These are phyloP conservation scores for Syzygium grande DNA, from an alignment of 345 rosid genomes.

Conservation along the genomic window DNA sequence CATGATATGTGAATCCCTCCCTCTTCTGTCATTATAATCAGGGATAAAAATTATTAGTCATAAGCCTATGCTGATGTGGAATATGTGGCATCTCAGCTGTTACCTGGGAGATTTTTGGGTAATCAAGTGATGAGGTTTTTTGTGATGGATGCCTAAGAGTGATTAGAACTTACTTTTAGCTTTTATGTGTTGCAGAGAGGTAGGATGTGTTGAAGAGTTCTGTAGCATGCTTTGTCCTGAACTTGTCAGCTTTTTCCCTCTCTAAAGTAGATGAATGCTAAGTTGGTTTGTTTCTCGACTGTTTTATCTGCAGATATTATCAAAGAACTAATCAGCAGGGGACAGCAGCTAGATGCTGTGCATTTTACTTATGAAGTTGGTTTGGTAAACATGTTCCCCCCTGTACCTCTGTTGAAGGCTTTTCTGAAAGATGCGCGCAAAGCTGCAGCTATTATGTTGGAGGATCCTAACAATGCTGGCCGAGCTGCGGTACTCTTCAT, in stretches of 20 bases:
- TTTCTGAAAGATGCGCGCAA: constrained; percentile 90
- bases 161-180: not conserved
- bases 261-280: not conserved
- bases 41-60: not conserved
- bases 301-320: constrained; percentile 58
- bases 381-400: constrained; percentile 75
- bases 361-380: constrained; percentile 96
- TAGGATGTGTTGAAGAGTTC: not conserved
- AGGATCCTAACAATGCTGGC: constrained; percentile 77
- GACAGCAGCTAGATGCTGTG: constrained; percentile 98
- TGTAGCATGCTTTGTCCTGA: not conserved
- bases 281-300: not conserved
- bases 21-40: not conserved
- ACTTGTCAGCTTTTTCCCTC: not conserved
- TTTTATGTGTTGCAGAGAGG: not conserved
- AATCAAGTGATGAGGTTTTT: not conserved
- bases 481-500: constrained; percentile 65
- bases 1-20: not conserved
- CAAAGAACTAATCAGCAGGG: constrained; percentile 73
- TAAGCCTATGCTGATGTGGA: not conserved
- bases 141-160: not conserved
- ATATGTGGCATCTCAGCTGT: not conserved
- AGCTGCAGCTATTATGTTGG: constrained; percentile 70
- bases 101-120: not conserved
- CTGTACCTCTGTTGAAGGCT: constrained; percentile 81